Conservation (phyloP, 2,329 filamentous ascomycete genomes). For the Colletotrichum caudatum region DNA sequence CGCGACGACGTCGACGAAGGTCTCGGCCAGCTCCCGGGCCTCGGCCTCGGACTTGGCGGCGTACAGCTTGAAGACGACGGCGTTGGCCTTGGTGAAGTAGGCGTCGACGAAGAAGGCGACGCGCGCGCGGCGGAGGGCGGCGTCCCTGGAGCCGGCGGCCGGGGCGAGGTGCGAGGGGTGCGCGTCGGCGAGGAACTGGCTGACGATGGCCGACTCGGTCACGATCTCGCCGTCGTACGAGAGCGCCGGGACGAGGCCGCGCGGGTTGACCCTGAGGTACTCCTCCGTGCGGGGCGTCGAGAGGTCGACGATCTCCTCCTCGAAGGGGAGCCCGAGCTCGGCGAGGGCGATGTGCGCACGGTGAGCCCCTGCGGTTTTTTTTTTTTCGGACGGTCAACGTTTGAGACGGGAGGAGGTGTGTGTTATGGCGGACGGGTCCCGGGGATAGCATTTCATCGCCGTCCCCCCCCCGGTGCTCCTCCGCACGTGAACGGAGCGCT, state of each 20-base stretch:
- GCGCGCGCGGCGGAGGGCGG: constrained; percentile 72
- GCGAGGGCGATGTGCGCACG: constrained; percentile 78
- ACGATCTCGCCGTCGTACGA: constrained; percentile 76
- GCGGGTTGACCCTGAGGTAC: constrained; percentile 83
- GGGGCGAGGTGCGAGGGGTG: constrained; percentile 77
- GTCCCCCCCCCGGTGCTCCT: neutral
- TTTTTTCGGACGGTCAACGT: neutral
- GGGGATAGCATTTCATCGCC: neutral
- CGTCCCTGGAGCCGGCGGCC: constrained; percentile 61
- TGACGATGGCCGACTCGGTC: constrained; percentile 79
- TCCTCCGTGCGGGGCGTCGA: constrained; percentile 74
- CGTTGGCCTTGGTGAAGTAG: constrained; percentile 71
- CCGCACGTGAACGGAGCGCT: neutral
- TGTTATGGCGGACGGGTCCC: neutral
- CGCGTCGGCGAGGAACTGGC: constrained; percentile 76
- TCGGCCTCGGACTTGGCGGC: constrained; percentile 63
- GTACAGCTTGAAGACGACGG: constrained; percentile 60
- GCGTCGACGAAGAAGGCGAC: constrained; percentile 80
- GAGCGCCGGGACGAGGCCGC: constrained; percentile 80
- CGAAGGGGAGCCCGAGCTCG: constrained; percentile 74
- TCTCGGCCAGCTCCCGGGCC: constrained; percentile 59
- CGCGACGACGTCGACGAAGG: constrained; percentile 66
- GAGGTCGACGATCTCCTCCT: constrained; percentile 81
- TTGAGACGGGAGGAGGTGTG: neutral
- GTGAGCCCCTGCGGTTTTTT: constrained; percentile 67